Percentiles rank a stretch among this genome's conserved stretches.
Conservation (phyloP, 352 stramenopile genomes). For the Pythium oligandrum region DNA sequence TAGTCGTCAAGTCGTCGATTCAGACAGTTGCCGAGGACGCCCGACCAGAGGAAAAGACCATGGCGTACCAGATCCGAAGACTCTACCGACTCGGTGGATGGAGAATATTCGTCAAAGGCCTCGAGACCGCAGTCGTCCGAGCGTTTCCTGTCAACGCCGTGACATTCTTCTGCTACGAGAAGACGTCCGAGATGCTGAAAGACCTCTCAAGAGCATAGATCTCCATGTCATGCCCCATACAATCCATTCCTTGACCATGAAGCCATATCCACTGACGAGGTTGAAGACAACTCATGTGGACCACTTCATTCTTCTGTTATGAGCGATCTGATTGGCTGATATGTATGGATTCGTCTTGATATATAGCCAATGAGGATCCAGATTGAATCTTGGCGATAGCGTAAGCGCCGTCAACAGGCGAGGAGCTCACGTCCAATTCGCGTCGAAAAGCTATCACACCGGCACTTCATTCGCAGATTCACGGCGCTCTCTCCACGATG, state of each 20-base stretch:
- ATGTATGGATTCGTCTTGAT: too few relatives aligned
- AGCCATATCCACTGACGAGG: too few relatives aligned
- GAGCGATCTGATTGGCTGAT: too few relatives aligned
- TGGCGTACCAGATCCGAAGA: slow-evolving; percentile 59
- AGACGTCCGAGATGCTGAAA: slow-evolving; percentile 67
- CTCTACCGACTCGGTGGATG: slow-evolving; percentile 63
- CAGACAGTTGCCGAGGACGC: slow-evolving; percentile 67
- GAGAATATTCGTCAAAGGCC: slow-evolving; percentile 71
- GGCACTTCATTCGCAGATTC: too few relatives aligned
- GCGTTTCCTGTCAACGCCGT: slow-evolving; percentile 84
- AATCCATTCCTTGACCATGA: too few relatives aligned
- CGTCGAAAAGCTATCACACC: slow-evolving; percentile 10
- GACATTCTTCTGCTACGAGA: slow-evolving; percentile 85
- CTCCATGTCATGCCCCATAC: too few relatives aligned
- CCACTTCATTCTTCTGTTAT: slow-evolving; percentile 1
- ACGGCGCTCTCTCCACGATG: slow-evolving; percentile 3
- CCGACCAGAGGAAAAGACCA: slow-evolving; percentile 51
- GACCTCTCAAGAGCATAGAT: slow-evolving; percentile 23
- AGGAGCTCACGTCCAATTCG: too few relatives aligned
- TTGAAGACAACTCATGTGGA: slow-evolving; percentile 1
- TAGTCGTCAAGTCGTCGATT: slow-evolving; percentile 85
- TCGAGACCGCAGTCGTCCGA: slow-evolving; percentile 71
- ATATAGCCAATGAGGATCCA: too few relatives aligned
- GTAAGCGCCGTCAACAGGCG: too few relatives aligned
- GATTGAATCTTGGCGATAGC: too few relatives aligned